Evolutionary conservation across 169 alveolate genomes (phyloP).

Genomic region (Cryptosporidium tyzzeri): DNA sequence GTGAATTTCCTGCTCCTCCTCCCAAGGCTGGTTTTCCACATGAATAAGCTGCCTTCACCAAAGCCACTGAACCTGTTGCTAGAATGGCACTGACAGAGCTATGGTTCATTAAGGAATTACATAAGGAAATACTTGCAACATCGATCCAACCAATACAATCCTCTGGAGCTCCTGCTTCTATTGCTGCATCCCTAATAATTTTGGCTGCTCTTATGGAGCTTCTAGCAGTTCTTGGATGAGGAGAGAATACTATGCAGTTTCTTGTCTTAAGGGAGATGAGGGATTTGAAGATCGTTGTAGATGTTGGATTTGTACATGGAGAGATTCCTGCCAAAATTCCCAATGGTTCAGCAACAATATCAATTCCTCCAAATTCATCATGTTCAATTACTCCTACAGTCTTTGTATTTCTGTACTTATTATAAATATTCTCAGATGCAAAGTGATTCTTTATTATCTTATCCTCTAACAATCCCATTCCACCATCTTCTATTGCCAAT

Average conservation of each 20-base stretch:
- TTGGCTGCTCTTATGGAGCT: constrained; percentile 75
- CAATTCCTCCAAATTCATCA: constrained; percentile 76
- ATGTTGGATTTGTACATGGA: constrained; percentile 79
- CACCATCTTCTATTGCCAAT: constrained; percentile 76
- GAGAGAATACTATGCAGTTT: constrained; percentile 77
- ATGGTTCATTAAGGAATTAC: constrained; percentile 76
- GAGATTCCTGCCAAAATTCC: constrained; percentile 78
- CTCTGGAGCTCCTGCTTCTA: constrained; percentile 80
- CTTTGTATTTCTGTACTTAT: constrained; percentile 73
- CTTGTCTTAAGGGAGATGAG: constrained; percentile 76
- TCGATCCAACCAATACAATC: constrained; percentile 76
- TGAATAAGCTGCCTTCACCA: constrained; percentile 79
- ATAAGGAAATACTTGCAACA: constrained; percentile 71
- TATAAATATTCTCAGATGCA: constrained; percentile 75
- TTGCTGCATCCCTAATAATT: constrained; percentile 77
- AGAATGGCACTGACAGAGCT: constrained; percentile 40
- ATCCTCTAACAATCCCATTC: constrained; percentile 78
- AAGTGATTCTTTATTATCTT: constrained; percentile 76
- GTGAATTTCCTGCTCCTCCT: constrained; percentile 80
- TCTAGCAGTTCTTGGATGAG: constrained; percentile 78
- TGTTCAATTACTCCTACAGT: constrained; percentile 78
- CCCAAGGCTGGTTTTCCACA: constrained; percentile 80
- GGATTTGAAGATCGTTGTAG: constrained; percentile 78
- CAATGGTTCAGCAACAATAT: constrained; percentile 78
- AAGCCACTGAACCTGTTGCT: constrained; percentile 77